These are phyloP conservation scores for Lipomyces lipofer DNA, from an alignment of 805 yeast genomes.

Conservation along the genomic window DNA sequence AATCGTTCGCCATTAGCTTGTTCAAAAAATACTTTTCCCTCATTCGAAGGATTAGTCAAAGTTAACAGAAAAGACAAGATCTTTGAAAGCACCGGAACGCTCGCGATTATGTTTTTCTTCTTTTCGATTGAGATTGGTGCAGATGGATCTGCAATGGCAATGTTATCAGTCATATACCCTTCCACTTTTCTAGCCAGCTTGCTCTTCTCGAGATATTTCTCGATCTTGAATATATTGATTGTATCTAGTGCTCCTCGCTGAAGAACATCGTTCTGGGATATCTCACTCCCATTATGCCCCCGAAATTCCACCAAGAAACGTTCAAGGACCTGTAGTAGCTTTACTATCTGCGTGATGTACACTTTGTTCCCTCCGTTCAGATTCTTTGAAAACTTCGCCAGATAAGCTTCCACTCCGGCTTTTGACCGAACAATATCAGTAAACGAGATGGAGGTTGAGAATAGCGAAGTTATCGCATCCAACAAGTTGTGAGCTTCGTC, in stretches of 20 bases:
- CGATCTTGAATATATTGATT: slow-evolving; percentile 67
- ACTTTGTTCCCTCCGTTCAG: slow-evolving; percentile 72
- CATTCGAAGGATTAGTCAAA: slow-evolving; percentile 70
- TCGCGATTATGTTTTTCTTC: neutral
- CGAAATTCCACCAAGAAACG: slow-evolving; percentile 24
- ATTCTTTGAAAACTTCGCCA: slow-evolving; percentile 59
- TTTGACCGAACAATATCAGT: slow-evolving; percentile 50
- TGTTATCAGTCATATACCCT: slow-evolving; percentile 45
- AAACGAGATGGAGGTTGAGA: slow-evolving; percentile 59
- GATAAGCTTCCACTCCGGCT: slow-evolving; percentile 55
- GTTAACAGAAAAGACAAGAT: slow-evolving; percentile 64
- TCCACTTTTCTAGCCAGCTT: slow-evolving; percentile 86
- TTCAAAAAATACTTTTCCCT: slow-evolving; percentile 78
- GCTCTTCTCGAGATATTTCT: slow-evolving; percentile 60
- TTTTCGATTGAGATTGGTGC: slow-evolving; percentile 5
- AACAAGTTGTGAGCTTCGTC: slow-evolving; percentile 92
- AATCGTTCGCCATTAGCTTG: slow-evolving; percentile 35
- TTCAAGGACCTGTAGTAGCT: slow-evolving; percentile 54
- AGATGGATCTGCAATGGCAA: slow-evolving; percentile 6
- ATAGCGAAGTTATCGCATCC: slow-evolving; percentile 70
- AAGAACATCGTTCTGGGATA: slow-evolving; percentile 56
- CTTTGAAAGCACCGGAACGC: slow-evolving; percentile 62
- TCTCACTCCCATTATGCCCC: slow-evolving; percentile 51
- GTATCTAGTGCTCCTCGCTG: slow-evolving; percentile 63
- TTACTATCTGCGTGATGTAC: slow-evolving; percentile 62